Base-by-base conservation (phyloP, 169 alveolate genomes). In the Cryptosporidium meleagridis region DNA sequence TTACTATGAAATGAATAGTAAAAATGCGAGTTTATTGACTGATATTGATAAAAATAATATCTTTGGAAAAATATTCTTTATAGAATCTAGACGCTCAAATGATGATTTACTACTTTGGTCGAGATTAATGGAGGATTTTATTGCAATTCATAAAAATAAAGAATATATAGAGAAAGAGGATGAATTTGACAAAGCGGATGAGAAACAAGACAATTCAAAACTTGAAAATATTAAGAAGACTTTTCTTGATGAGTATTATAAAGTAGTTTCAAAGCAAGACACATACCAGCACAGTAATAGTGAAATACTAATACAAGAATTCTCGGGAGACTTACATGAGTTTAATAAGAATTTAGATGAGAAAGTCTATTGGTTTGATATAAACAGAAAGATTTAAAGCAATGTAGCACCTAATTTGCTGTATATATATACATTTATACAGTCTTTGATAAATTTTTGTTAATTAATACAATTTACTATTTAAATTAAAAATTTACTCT, bases 71-170 rank as follows among this genome's bases (percentile, higher is more conserved):
- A 45, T 80, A 39, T 62, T 80, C 67, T 80, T 80, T 41, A 18
- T 80, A n/a, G 89, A 80, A 5, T 53, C 89, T n/a, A 7, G 58
- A 8, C 14, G 35, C 29, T 21, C 35, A 9, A 80, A 80, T 62
- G 89, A 80, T n/a, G 75, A 80, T 12, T 44, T 62, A 58, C n/a
- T 80, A 23, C 68, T 80, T 31, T 80, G 89, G 89, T 80, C 89
- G 3, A 80, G 89, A 29, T 35, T 80, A 1, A 80, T 80, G 75
- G 48, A 37, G n/a, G 89, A 33, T 1, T 80, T 80, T 18, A 80
- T 80, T 1, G 89, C 75, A 9, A 80, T 80, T n/a, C 51, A 80
- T 41, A 80, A 44, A 41, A 80, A 80, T 9, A 59, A 33, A 39
- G 89, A 80, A 39, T 80, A 80, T 41, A 80, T 80, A 1, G 89